Evolutionary conservation across 257 asterid genomes (phyloP).

Genomic region (Nicotiana sylvestris): DNA sequence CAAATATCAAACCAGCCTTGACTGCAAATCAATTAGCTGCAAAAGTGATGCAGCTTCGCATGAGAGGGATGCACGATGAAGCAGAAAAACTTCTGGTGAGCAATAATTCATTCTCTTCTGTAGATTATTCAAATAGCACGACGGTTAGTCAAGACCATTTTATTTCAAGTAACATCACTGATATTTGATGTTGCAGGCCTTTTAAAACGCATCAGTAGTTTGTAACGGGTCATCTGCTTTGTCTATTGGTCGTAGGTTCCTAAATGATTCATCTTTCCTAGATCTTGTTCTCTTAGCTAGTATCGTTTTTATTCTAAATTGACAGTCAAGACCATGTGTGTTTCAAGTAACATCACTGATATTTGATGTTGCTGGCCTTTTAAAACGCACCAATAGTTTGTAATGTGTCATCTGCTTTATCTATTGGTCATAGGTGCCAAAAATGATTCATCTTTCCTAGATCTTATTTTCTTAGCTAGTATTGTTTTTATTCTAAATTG

Average conservation of each 20-base stretch:
- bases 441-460: neutral
- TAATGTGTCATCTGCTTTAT: neutral
- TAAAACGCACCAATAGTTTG: neutral
- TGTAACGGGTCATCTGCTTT: neutral
- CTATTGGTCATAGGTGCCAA: neutral
- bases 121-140: neutral
- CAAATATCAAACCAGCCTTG: conserved; percentile 39
- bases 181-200: neutral
- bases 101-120: neutral
- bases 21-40: conserved; percentile 95
- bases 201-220: neutral
- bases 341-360: conserved; percentile 1
- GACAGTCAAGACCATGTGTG: neutral
- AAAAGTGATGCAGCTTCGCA: conserved; percentile 82
- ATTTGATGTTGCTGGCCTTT: neutral
- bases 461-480: neutral
- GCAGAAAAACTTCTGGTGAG: conserved; percentile 82
- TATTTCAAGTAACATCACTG: neutral
- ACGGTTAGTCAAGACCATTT: neutral
- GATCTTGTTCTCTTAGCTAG: neutral
- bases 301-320: neutral
- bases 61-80: conserved; percentile 93
- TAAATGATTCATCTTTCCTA: neutral
- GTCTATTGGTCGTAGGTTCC: neutral
- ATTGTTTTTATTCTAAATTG: neutral